A percentile compares a stretch with the other conserved stretches of the same genome.
phyloP scores from a whole-genome alignment of 495 filamentous ascomycete genomes.

The Aspergillus kassunensis region DNA sequence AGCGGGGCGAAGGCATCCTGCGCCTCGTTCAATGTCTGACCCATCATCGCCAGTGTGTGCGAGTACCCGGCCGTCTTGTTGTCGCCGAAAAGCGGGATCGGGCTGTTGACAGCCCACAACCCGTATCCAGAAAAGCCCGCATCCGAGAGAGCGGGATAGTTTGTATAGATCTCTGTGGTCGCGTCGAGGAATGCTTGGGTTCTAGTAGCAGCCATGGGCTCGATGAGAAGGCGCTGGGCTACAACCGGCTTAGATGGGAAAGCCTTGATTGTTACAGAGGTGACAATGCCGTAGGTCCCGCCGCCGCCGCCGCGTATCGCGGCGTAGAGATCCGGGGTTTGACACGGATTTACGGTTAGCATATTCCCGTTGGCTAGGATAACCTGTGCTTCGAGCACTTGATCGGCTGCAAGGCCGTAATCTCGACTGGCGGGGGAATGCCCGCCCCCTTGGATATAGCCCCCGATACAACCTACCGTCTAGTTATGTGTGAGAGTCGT shows the following conservation, averaged over 20 bases:
- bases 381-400: conserved; percentile 38
- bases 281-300: conserved; percentile 45
- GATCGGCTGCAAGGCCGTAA: conserved; percentile 34
- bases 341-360: conserved; percentile 41
- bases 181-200: conserved; percentile 1
- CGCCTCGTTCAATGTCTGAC: too few species aligned
- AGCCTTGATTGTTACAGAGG: conserved; percentile 37
- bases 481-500: conserved; percentile 16
- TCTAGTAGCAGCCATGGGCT: too few species aligned
- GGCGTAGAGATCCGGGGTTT: conserved; percentile 57
- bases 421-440: conserved; percentile 25
- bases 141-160: too few species aligned
- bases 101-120: too few species aligned
- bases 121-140: too few species aligned
- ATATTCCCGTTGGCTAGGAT: conserved; percentile 48
- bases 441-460: conserved; percentile 35
- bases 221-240: too few species aligned
- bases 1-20: too few species aligned
- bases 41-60: too few species aligned
- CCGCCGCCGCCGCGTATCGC: conserved; percentile 43
- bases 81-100: too few species aligned
- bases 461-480: conserved; percentile 34
- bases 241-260: conserved; percentile 24
- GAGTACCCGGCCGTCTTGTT: too few species aligned
- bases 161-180: conserved; percentile 10